These are phyloP conservation scores for Talaromyces sp. DNA, from an alignment of 2,329 filamentous ascomycete species.

Conservation along the genomic window DNA sequence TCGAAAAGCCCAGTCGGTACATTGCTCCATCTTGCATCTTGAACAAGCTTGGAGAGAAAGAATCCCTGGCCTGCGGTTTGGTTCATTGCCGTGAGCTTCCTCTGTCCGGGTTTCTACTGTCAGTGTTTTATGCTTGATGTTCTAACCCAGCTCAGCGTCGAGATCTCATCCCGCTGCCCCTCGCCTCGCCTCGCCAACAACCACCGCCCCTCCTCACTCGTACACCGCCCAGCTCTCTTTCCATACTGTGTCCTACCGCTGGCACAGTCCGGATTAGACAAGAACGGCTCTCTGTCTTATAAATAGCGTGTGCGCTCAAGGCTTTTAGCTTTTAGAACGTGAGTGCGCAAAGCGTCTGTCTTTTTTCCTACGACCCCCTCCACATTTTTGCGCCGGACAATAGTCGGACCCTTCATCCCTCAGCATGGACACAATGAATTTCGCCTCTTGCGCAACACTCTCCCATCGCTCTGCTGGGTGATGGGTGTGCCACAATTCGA, in stretches of 20 bases:
- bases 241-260: not conserved
- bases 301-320: not conserved
- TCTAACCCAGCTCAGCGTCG: not conserved
- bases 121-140: not conserved
- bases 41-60: not conserved
- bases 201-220: not conserved
- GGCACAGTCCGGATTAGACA: not conserved
- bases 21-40: not conserved
- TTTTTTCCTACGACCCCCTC: not conserved
- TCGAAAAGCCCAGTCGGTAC: not conserved
- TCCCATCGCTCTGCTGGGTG: not conserved
- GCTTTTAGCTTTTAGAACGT: not conserved
- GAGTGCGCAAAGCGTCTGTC: not conserved
- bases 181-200: not conserved
- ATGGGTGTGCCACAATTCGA: not conserved
- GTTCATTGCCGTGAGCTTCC: not conserved
- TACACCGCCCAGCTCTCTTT: not conserved
- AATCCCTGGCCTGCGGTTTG: not conserved
- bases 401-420: not conserved
- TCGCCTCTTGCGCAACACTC: not conserved
- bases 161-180: not conserved
- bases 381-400: not conserved
- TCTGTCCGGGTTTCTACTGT: not conserved
- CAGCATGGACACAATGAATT: not conserved
- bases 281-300: not conserved